phyloP scores from a whole-genome alignment of 495 filamentous ascomycete species.

The Xylaria acuta region DNA sequence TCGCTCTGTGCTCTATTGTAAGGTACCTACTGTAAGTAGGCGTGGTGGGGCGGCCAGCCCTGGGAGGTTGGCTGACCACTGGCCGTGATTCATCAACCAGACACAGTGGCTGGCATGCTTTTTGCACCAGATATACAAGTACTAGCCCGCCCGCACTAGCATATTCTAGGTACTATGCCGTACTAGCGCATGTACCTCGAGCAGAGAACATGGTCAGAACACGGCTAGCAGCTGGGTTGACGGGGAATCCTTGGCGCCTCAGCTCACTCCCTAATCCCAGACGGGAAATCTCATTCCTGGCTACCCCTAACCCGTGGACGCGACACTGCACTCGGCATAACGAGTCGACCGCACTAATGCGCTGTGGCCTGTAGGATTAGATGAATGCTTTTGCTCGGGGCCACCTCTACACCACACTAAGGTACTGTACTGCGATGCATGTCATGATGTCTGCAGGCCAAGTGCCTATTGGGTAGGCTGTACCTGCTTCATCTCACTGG shows the following conservation, averaged over 20 bases:
- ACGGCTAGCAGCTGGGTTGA: slow-evolving; percentile 15
- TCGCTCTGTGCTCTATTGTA: background rate
- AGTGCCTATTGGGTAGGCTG: background rate
- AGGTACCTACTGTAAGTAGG: too few relatives aligned
- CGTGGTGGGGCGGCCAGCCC: background rate
- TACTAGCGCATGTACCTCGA: background rate
- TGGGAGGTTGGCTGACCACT: slow-evolving; percentile 8
- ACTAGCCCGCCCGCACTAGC: background rate
- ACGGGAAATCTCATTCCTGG: slow-evolving; percentile 12
- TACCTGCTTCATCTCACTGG: slow-evolving; percentile 6
- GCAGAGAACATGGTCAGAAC: background rate
- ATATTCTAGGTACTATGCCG: background rate
- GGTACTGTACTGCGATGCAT: background rate
- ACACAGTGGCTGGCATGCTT: background rate
- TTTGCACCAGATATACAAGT: background rate
- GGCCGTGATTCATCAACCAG: background rate
- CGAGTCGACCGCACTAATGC: slow-evolving; percentile 7
- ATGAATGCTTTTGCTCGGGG: background rate
- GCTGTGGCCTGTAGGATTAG: background rate
- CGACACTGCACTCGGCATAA: slow-evolving; percentile 9
- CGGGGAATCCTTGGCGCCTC: slow-evolving; percentile 19
- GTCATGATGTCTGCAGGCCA: slow-evolving; percentile 7
- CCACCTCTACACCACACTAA: background rate
- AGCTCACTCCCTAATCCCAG: slow-evolving; percentile 16
- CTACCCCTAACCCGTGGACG: slow-evolving; percentile 16